Percentiles rank a stretch among this genome's conserved stretches.
Evolutionary conservation across 2,329 filamentous ascomycete species (phyloP).

Genomic region (Rutstroemia sp.): DNA sequence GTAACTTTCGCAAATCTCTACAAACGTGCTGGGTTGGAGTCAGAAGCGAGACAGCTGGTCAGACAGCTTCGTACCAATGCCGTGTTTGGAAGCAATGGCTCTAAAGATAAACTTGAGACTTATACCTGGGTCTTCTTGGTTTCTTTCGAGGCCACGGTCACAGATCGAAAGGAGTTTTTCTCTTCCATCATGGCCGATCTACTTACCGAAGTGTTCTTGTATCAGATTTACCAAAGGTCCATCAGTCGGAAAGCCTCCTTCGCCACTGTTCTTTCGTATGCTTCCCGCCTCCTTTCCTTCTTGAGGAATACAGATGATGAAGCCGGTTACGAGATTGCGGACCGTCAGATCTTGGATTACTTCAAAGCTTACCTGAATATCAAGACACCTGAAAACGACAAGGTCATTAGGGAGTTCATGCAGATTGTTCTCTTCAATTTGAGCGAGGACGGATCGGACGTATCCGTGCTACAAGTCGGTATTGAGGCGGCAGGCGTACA

Average conservation of each 20-base stretch:
- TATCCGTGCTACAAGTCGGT: conserved; percentile 35
- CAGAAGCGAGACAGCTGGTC: conserved; percentile 35
- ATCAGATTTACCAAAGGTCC: conserved; percentile 33
- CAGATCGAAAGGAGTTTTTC: conserved; percentile 30
- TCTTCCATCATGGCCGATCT: conserved; percentile 37
- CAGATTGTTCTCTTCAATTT: conserved; percentile 19
- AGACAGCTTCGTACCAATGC: conserved; percentile 42
- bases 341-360: conserved; percentile 31
- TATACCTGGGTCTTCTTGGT: conserved; percentile 38
- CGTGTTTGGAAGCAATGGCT: conserved; percentile 36
- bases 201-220: conserved; percentile 36
- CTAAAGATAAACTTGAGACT: conserved; percentile 25
- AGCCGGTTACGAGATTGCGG: conserved; percentile 30
- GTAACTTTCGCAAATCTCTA: conserved; percentile 37
- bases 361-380: conserved; percentile 26
- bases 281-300: conserved; percentile 22
- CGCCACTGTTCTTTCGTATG: conserved; percentile 32
- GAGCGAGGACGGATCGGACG: conserved; percentile 26
- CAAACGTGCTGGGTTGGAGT: conserved; percentile 35
- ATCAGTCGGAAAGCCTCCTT: conserved; percentile 33
- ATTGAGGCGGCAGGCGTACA: conserved; percentile 27
- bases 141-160: conserved; percentile 36
- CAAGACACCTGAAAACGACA: conserved; percentile 27
- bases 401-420: conserved; percentile 21
- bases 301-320: conserved; percentile 32